These are phyloP conservation scores for Phaffomyces antillensis DNA, from an alignment of 805 yeast genomes.

Conservation along the genomic window DNA sequence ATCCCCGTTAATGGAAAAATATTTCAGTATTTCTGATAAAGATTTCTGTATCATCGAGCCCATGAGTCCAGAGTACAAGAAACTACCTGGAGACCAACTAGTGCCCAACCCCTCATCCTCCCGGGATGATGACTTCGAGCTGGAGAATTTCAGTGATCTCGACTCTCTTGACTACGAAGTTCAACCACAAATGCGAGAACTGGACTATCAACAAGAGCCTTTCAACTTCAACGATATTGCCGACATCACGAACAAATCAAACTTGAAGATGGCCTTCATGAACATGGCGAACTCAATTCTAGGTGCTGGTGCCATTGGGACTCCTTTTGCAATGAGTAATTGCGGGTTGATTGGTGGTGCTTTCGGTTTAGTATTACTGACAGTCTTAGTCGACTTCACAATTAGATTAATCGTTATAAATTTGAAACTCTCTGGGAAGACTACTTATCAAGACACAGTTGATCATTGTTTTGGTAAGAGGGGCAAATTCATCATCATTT, in stretches of 20 bases:
- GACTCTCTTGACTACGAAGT: conserved; percentile 20
- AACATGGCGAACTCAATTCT: conserved; percentile 93
- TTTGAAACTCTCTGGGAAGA: conserved; percentile 67
- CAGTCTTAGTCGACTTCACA: conserved; percentile 85
- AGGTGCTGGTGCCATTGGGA: conserved; percentile 95
- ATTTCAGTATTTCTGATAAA: not conserved
- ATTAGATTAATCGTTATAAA: conserved; percentile 71
- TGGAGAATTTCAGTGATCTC: conserved; percentile 17
- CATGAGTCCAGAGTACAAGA: not conserved
- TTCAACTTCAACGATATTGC: conserved; percentile 11
- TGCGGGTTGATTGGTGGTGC: conserved; percentile 75
- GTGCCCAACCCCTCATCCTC: not conserved
- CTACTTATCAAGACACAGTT: conserved; percentile 82
- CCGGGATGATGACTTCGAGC: conserved; percentile 9
- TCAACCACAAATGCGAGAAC: conserved; percentile 1
- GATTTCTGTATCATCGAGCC: not conserved
- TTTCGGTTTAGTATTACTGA: conserved; percentile 49
- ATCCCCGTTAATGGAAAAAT: not conserved
- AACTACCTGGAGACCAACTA: not conserved
- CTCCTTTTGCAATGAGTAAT: conserved; percentile 80
- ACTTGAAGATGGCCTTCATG: conserved; percentile 85
- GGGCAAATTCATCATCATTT: conserved; percentile 61
- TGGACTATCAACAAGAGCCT: conserved; percentile 11
- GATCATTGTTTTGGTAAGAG: conserved; percentile 65
- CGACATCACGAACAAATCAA: conserved; percentile 33